Evolutionary conservation across 441 rosid species (phyloP), one percentile per base, ranked within the genome.

Genomic region (Erodium texanum): DNA sequence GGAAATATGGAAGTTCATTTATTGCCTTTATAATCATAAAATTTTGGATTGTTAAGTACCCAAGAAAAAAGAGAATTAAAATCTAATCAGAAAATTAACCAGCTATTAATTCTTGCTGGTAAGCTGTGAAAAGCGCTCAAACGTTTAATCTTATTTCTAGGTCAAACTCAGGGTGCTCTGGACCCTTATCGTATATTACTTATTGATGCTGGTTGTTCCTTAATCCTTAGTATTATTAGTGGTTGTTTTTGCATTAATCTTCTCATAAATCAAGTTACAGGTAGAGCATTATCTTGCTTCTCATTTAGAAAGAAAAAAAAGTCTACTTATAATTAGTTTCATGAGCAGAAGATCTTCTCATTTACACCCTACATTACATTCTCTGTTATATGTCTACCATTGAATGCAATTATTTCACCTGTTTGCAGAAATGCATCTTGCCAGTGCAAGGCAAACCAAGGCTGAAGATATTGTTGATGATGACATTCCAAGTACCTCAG

Each of bases 401-500:
- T 63, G 45, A 54, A 22, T 45, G 15, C 18, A 54, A 71, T 72
- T 24, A 34, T 38, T 66, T 66, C 24, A 62, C 23, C 38, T 68
- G 50, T 66, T 19, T 76, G 71, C 80, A 94, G 99, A 94, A 80
- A 75, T 87, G 77, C 89, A 81, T 66, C 97, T 92, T 73, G 87
- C 97, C 65, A 85, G 76, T 80, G 86, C 86, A 34, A 89, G 96
- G 78, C 84, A 79, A 75, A 86, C 77, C 36, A 83, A 81, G 72
- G 76, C 83, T 48, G 95, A 89, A 32, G 87, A 87, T 69, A 34
- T 34, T 3, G 7, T 34, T 34, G 96, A 87, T 27, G 94, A 92
- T 62, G 96, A 88, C 72, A 66, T 77, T 54, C 92, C 97, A 10
- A 87, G 87, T 80, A 81, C 90, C 64, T 92, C 97, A 52, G 98